Evolutionary conservation across 23 red algal genomes (phyloP).

Genomic region (Gracilaria vermiculophylla): DNA sequence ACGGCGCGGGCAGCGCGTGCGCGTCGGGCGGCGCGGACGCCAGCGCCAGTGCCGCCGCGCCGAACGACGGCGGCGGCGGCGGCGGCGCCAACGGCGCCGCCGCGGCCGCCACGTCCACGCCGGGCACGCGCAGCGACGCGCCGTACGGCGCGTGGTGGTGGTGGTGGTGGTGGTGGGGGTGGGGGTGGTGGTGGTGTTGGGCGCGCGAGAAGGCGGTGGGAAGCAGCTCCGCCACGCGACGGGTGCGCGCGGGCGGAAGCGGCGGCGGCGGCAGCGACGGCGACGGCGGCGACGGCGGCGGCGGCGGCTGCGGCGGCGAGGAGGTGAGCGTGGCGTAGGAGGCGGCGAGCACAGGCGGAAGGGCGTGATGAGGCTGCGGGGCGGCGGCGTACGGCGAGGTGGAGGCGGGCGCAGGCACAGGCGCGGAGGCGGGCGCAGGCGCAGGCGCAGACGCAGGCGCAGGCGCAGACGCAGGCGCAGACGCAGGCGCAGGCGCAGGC

Average conservation of each 20-base stretch:
- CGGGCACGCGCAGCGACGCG: background rate
- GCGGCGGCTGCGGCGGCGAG: background rate
- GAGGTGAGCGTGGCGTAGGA: background rate
- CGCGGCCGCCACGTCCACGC: background rate
- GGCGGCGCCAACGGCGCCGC: background rate
- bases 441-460: too few species aligned
- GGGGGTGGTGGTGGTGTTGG: background rate
- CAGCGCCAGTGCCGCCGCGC: background rate
- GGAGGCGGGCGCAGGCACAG: background rate
- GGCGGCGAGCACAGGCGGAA: background rate
- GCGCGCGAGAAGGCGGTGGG: background rate
- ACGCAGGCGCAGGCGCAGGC: too few species aligned
- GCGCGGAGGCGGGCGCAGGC: too few species aligned
- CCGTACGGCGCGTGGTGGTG: background rate
- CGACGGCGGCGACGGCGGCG: background rate
- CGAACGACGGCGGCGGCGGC: background rate
- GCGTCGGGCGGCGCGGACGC: background rate
- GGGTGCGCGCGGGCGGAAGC: too few species aligned
- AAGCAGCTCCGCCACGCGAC: too few species aligned
- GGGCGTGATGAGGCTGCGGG: too few species aligned
- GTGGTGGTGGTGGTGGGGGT: background rate
- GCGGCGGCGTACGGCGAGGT: too few species aligned
- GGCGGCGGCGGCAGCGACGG: too few species aligned
- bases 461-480: too few species aligned
- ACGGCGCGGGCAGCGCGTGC: conserved; percentile 6